phyloP scores from a whole-genome alignment of 306 rosid species.

The Quercus engelmannii region DNA sequence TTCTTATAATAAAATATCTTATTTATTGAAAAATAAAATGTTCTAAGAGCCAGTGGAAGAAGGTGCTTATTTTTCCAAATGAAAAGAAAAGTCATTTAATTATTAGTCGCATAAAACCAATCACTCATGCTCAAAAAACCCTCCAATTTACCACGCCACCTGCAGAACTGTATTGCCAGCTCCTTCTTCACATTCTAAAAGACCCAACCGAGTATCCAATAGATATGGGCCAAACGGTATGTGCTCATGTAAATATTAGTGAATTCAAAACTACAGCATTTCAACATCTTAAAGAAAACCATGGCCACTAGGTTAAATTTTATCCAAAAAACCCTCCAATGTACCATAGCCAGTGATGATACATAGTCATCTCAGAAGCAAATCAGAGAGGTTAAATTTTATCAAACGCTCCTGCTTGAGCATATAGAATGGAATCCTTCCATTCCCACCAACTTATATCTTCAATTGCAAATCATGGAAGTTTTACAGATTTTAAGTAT shows the following conservation, averaged over 20 bases:
- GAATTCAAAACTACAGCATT: neutral
- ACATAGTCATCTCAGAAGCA: neutral
- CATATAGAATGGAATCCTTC: conserved; percentile 2
- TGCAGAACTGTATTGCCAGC: neutral
- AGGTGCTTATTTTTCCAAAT: neutral
- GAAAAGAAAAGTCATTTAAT: neutral
- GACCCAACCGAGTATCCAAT: neutral
- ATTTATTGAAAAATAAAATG: neutral
- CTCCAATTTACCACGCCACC: neutral
- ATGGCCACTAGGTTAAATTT: neutral
- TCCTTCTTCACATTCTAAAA: neutral
- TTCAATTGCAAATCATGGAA: neutral
- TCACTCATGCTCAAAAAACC: neutral
- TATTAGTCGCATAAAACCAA: neutral
- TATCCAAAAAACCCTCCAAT: too few species aligned
- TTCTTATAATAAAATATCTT: too few species aligned
- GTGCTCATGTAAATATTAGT: neutral
- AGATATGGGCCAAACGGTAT: neutral
- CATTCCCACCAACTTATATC: neutral
- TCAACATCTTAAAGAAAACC: neutral
- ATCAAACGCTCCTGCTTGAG: neutral
- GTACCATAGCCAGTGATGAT: neutral
- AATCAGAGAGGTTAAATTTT: neutral
- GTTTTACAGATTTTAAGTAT: neutral
- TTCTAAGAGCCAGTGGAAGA: neutral